Percentiles rank a stretch among this genome's conserved stretches.
Conservation (phyloP, 805 yeast species). For the Hanseniaspora hatyaiensis region DNA sequence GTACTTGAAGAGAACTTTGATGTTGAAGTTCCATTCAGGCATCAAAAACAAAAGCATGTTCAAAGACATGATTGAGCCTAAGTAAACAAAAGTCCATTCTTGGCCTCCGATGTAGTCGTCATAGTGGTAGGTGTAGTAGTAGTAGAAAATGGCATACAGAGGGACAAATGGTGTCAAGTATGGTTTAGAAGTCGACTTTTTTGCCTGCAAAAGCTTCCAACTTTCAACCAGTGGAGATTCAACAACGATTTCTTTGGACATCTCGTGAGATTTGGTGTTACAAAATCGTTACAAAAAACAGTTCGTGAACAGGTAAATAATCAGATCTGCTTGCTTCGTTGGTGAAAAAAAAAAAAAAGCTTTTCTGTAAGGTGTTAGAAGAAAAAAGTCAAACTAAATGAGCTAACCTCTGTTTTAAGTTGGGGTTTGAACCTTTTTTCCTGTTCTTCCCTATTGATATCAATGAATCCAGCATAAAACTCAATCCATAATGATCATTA, state of each 20-base stretch:
- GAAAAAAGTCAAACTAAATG: too few species aligned
- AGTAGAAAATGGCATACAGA: constrained; percentile 61
- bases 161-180: constrained; percentile 74
- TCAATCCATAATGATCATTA: too few species aligned
- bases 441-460: too few species aligned
- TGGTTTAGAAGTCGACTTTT: constrained; percentile 49
- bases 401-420: too few species aligned
- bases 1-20: constrained; percentile 63
- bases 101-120: constrained; percentile 74
- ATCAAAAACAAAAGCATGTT: constrained; percentile 71
- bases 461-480: too few species aligned
- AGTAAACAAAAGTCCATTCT: constrained; percentile 91
- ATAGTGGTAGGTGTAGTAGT: constrained; percentile 55
- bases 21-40: constrained; percentile 84
- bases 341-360: too few species aligned
- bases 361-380: too few species aligned
- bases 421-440: too few species aligned
- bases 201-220: constrained; percentile 66
- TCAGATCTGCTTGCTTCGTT: too few species aligned
- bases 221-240: constrained; percentile 54
- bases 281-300: too few species aligned
- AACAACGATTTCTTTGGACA: constrained; percentile 12
- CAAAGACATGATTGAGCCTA: constrained; percentile 59
- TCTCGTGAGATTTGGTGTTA: too few species aligned
- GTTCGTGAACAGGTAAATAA: too few species aligned